A percentile compares a stretch with the other conserved stretches of the same genome.
phyloP scores from a whole-genome alignment of 1,284 basidiomycete species.

The Ustanciosporium gigantosporum region DNA sequence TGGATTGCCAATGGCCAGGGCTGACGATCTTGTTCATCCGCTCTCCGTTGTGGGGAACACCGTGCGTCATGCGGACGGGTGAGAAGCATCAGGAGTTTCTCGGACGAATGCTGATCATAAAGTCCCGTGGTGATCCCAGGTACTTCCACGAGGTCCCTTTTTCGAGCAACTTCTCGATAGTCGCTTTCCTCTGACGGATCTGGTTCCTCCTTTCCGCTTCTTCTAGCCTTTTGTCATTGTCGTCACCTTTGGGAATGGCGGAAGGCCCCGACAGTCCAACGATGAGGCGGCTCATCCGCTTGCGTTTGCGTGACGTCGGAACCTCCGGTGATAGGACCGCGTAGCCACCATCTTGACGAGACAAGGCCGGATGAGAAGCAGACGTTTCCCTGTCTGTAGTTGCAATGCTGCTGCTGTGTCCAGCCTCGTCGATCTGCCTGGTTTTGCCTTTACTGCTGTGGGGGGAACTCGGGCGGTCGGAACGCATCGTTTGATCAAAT shows the following conservation, averaged over 20 bases:
- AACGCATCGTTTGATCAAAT: slow-evolving; percentile 29
- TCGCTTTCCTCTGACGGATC: slow-evolving; percentile 13
- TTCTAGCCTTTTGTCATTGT: no score
- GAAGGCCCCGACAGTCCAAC: slow-evolving; percentile 24
- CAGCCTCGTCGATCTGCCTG: neutral
- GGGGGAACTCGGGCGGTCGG: neutral
- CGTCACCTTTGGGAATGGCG: slow-evolving; percentile 9
- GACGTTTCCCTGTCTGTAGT: neutral
- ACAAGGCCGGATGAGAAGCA: neutral
- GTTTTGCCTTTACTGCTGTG: neutral
- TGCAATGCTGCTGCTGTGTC: neutral
- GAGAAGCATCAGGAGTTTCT: no score
- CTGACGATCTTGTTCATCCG: no score
- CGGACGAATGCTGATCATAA: slow-evolving; percentile 23
- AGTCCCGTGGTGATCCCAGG: slow-evolving; percentile 19
- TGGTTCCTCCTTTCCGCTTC: slow-evolving; percentile 16
- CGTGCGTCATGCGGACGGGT: no score
- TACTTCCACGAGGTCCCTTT: slow-evolving; percentile 22
- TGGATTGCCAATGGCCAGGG: no score
- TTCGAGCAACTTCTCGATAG: slow-evolving; percentile 14
- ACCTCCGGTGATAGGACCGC: no score
- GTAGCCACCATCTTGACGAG: neutral
- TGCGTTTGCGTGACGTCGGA: slow-evolving; percentile 22
- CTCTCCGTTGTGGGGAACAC: no score
- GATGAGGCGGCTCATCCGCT: slow-evolving; percentile 22